These are phyloP conservation scores for Phylloporus sp. DNA, from an alignment of 768 basidiomycete genomes.

Conservation along the genomic window DNA sequence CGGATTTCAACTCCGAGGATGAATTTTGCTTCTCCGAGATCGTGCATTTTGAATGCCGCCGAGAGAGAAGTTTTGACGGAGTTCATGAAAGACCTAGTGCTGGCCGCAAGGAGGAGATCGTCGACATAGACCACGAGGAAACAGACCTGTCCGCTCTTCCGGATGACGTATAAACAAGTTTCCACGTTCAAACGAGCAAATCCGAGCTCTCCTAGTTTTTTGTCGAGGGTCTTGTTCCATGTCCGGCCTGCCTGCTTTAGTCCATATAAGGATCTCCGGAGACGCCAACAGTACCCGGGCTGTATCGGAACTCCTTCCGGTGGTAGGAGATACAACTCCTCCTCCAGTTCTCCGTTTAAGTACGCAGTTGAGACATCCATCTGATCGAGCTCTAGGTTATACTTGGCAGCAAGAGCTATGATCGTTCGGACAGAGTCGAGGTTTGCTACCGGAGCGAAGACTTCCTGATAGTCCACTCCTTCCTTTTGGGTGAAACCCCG, in stretches of 20 bases:
- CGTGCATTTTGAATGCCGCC: not conserved
- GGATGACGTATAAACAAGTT: not conserved
- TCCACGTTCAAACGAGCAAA: not conserved
- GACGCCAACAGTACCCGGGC: slow-evolving; percentile 7
- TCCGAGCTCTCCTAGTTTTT: slow-evolving; percentile 1
- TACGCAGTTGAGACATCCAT: slow-evolving; percentile 4
- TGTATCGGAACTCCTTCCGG: slow-evolving; percentile 9
- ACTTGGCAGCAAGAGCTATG: not conserved
- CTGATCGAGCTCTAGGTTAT: not conserved
- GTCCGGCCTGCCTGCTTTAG: slow-evolving; percentile 27
- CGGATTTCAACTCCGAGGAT: slow-evolving; percentile 33
- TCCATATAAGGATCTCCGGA: slow-evolving; percentile 28
- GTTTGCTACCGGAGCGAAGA: slow-evolving; percentile 3
- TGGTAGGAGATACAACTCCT: slow-evolving; percentile 26
- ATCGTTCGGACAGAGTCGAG: slow-evolving; percentile 1
- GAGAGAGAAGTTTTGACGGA: not conserved
- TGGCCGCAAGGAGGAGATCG: slow-evolving; percentile 4
- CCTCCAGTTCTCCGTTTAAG: slow-evolving; percentile 22
- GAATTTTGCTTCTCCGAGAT: slow-evolving; percentile 12
- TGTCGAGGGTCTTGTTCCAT: slow-evolving; percentile 21
- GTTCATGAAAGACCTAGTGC: not conserved
- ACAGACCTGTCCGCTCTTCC: not conserved
- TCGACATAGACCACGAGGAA: slow-evolving; percentile 2
- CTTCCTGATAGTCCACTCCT: slow-evolving; percentile 3
- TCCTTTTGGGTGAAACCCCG: slow-evolving; percentile 1